A percentile compares a stretch with the other conserved stretches of the same genome.
These are phyloP conservation scores for Neurospora sublineolata DNA, from an alignment of 495 filamentous ascomycete genomes.

Conservation along the genomic window DNA sequence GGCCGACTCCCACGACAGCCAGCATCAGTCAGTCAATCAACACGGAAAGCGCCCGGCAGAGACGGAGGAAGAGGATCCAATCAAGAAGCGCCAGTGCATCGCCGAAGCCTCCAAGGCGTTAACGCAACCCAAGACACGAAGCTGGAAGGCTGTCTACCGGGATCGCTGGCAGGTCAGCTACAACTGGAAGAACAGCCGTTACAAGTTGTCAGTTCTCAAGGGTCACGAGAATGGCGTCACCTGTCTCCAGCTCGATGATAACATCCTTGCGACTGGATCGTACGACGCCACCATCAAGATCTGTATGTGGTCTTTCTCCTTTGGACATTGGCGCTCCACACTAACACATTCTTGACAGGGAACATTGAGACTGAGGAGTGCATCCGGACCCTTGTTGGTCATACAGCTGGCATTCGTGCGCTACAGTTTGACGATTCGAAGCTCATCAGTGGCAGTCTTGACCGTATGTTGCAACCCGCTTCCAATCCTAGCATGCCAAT, in stretches of 20 bases:
- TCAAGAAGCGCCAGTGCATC: conserved; percentile 40
- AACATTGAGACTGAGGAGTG: conserved; percentile 80
- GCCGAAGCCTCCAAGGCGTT: conserved; percentile 4
- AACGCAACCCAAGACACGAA: conserved; percentile 38
- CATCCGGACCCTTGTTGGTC: conserved; percentile 69
- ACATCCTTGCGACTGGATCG: conserved; percentile 84
- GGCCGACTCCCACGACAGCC: conserved; percentile 4
- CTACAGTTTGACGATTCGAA: conserved; percentile 90
- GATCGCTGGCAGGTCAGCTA: conserved; percentile 35
- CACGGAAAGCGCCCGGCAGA: conserved; percentile 23
- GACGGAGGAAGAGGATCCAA: conserved; percentile 15
- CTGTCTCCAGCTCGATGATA: conserved; percentile 90
- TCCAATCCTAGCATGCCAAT: neutral
- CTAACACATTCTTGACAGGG: conserved; percentile 23
- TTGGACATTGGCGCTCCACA: neutral
- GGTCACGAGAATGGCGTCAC: conserved; percentile 93
- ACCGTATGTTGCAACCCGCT: conserved; percentile 9
- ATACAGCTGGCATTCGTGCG: conserved; percentile 70
- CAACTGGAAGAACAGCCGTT: conserved; percentile 93
- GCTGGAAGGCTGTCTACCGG: conserved; percentile 67
- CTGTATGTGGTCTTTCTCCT: conserved; percentile 33
- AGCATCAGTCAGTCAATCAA: neutral
- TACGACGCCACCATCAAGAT: conserved; percentile 93
- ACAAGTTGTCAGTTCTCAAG: conserved; percentile 64
- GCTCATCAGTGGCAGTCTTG: conserved; percentile 25